Evolutionary conservation across 495 filamentous ascomycete species (phyloP).

Genomic region (Echria macrotheca): DNA sequence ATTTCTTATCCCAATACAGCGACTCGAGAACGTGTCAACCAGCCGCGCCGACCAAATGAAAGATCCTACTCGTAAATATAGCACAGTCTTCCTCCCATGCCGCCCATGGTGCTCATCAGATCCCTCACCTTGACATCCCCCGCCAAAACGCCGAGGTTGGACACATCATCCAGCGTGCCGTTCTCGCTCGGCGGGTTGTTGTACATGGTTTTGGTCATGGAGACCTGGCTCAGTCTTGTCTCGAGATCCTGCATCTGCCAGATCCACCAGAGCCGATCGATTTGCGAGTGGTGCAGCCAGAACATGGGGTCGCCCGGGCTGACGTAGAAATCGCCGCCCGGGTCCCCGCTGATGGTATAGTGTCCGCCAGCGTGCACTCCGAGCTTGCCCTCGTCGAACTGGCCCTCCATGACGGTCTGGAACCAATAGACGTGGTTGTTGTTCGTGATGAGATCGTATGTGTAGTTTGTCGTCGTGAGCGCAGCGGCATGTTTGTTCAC

Average conservation of each 20-base stretch:
- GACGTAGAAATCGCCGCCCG: conserved; percentile 49
- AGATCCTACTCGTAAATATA: conserved; percentile 24
- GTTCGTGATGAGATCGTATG: conserved; percentile 37
- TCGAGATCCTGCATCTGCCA: conserved; percentile 60
- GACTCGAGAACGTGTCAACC: no score
- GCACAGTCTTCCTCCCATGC: conserved; percentile 28
- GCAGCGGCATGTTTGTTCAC: conserved; percentile 50
- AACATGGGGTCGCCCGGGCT: conserved; percentile 63
- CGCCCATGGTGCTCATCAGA: conserved; percentile 27
- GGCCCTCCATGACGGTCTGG: conserved; percentile 36
- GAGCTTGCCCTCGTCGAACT: conserved; percentile 24
- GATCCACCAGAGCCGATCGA: conserved; percentile 64
- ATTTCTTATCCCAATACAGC: no score
- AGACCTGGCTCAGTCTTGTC: conserved; percentile 29
- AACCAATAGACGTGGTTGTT: conserved; percentile 48
- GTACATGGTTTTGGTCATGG: conserved; percentile 19
- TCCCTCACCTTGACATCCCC: conserved; percentile 27
- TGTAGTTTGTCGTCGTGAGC: conserved; percentile 26
- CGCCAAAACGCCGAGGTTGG: conserved; percentile 15
- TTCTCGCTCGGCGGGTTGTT: conserved; percentile 23
- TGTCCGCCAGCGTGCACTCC: conserved; percentile 65
- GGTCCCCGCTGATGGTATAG: conserved; percentile 36
- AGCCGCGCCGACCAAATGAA: no score
- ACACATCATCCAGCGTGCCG: conserved; percentile 23
- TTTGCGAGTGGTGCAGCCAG: conserved; percentile 61